Conservation (phyloP, 2,329 filamentous ascomycete genomes). For the Didymella segeticola region DNA sequence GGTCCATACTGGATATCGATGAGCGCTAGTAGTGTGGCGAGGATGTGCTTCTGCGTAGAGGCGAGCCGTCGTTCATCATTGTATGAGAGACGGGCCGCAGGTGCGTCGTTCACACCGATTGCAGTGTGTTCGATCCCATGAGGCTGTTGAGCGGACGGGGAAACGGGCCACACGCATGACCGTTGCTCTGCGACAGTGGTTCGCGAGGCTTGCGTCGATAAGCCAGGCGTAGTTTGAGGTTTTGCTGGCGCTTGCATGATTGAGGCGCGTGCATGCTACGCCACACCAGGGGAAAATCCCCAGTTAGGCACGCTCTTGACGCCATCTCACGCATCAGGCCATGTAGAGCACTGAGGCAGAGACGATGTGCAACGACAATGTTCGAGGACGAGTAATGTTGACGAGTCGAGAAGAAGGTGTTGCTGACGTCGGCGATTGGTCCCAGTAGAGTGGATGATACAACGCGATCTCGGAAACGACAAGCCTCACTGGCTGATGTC, state of each 20-base stretch:
- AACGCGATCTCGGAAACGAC: conserved; percentile 23
- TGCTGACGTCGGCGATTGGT: conserved; percentile 22
- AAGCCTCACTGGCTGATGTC: conserved; percentile 8
- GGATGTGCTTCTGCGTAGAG: neutral
- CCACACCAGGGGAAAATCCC: conserved; percentile 1
- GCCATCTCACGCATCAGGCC: neutral
- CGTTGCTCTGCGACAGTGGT: too few relatives aligned
- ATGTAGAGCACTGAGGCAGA: neutral
- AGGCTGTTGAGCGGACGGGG: conserved; percentile 31
- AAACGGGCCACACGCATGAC: conserved; percentile 22
- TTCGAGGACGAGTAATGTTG: conserved; percentile 2
- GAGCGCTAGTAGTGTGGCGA: neutral
- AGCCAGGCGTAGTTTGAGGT: conserved; percentile 20
- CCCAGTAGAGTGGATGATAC: conserved; percentile 31
- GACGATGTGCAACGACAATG: neutral
- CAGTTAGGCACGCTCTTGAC: neutral
- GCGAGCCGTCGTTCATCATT: neutral
- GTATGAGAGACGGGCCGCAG: neutral
- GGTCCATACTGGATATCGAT: neutral
- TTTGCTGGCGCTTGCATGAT: conserved; percentile 14
- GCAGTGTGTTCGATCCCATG: conserved; percentile 20
- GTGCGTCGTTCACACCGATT: conserved; percentile 27
- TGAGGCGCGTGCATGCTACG: conserved; percentile 13
- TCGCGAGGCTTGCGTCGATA: too few relatives aligned
- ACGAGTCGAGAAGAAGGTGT: conserved; percentile 1